Percentiles rank a stretch among this genome's conserved stretches.
phyloP scores from a whole-genome alignment of 768 basidiomycete genomes.

The Boletus fagicola region DNA sequence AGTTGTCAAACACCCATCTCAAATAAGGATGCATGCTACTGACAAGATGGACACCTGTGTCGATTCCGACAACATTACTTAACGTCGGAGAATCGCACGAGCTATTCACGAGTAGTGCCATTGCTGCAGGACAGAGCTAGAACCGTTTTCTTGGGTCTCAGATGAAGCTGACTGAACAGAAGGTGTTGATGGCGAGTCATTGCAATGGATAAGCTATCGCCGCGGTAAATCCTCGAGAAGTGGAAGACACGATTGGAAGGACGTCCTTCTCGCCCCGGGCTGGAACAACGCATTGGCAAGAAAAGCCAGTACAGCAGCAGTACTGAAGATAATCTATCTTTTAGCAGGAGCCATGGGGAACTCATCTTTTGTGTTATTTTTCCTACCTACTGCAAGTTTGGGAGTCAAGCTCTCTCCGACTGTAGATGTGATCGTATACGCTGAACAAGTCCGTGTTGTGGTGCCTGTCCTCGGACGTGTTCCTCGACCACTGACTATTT shows the following conservation, averaged over 20 bases:
- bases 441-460: no score
- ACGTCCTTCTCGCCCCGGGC: neutral
- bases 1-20: neutral
- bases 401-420: no score
- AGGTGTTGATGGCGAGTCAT: conserved; percentile 11
- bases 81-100: conserved; percentile 7
- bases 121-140: conserved; percentile 5
- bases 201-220: conserved; percentile 6
- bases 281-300: neutral
- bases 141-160: conserved; percentile 7
- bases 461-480: no score
- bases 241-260: neutral
- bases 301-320: neutral
- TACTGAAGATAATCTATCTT: neutral
- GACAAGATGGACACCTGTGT: conserved; percentile 2
- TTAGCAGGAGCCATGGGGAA: neutral
- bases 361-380: neutral
- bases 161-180: conserved; percentile 7
- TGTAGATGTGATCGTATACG: no score
- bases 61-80: conserved; percentile 9
- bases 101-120: neutral
- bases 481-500: no score
- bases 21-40: neutral
- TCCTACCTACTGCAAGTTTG: conserved; percentile 1
- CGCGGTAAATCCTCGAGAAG: conserved; percentile 7